Evolutionary conservation across 2,329 filamentous ascomycete genomes (phyloP), one percentile per base, ranked within the genome.

Genomic region (Phoma herbarum): DNA sequence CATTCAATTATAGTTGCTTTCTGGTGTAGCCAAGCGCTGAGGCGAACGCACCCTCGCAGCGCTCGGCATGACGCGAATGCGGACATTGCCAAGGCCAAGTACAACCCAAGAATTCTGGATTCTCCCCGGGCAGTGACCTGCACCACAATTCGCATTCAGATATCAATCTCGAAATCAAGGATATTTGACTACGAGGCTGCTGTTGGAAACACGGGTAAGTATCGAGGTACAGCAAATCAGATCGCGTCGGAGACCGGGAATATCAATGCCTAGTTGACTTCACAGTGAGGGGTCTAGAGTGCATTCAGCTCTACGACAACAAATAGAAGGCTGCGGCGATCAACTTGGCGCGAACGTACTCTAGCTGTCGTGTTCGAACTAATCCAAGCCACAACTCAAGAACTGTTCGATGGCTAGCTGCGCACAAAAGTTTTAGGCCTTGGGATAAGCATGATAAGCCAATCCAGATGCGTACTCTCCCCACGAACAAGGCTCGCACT

Each of bases 21-120:
- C 35, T 20, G n/a, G 8, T 18, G 18, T 39, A 39, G 35, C 18
- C 14, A n/a, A 35, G 16, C 33, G 33, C 18, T 39, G 20, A 7
- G 7, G 35, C 7, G 20, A 39, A n/a, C 35, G 18, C 18, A 10
- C 35, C 18, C 35, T 37, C 8, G 14, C 33, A 1, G 35, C 20
- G 35, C 35, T 35, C 35, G n/a, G 35, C 35, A 49, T 43, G 42
- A 42, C 51, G 51, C 42, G 35, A 39, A 23, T 23, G 5, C 35
- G 35, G 18, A 39, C 35, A n/a, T 41, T 20, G 39, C 39, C 52
- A 55, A 55, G 37, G 37, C 45, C 45, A 54, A 42, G 43, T 39
- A 42, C n/a, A 33, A 9, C 22, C 22, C 35, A 56, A 44, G 37
- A 49, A 11, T 20, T 49, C 37, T 56, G 39, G 39, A 50, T 45